Evolutionary conservation across 176 grass and related monocot species (phyloP), one percentile per base, ranked within the genome.

Genomic region (Chloris gayana): DNA sequence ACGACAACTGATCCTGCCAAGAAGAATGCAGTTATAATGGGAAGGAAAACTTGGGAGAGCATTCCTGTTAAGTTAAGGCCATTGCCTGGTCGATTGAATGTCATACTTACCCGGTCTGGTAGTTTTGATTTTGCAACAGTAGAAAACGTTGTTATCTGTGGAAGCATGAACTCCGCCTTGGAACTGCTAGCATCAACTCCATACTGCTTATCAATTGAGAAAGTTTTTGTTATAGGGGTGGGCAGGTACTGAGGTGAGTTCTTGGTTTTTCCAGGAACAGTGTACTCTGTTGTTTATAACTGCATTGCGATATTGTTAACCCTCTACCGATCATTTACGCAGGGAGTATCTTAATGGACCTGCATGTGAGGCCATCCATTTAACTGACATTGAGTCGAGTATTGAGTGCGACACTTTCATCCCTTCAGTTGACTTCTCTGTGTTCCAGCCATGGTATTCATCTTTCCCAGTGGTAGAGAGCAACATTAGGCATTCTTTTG

Each of bases 21-120:
- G 78, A 97, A 89, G 54, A 97, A 97, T 88, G 91, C 94, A 29
- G 87, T 97, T 61, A 86, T 91, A 79, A 97, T 97, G 94, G 91
- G 94, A 37, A 93, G 94, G 78, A 93, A 89, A 85, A 91, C 94
- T 76, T 93, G 91, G 94, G 94, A 97, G 74, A 89, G 89, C 69
- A 86, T 97, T 81, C 91, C 94, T 25, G 62, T 82, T 67, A 69
- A 69, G 27, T 78, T 63, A 65, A 89, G 94, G 75, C 91, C 94
- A 59, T 80, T 97, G 69, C 74, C 86, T 73, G 94, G 94, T 75
- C 89, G 86, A 67, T 88, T 93, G 84, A 93, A 97, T 80, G 82
- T 93, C 22, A 86, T 97, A 76, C 76, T 97, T 59, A 97, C 88
- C 77, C 84, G 88, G 22, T 97, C 94, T 46, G 89, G 77, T 64